Evolutionary conservation across 192 early-diverging fungal genomes (phyloP).

Genomic region (Coemansia asiatica): DNA sequence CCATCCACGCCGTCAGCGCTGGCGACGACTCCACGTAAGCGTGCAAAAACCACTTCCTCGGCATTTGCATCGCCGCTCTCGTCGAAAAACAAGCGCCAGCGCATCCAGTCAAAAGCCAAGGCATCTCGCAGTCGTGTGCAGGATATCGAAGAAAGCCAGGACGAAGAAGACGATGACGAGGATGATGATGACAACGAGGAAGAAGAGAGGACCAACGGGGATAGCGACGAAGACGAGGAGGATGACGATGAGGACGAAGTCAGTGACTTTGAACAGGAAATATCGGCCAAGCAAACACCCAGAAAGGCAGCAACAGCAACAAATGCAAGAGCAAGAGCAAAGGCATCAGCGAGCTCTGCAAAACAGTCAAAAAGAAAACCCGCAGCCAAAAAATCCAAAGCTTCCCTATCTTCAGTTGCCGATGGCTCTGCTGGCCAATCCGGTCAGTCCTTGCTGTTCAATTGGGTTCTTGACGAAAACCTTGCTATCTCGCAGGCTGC

Average conservation of each 20-base stretch:
- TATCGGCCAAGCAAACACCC: slow-evolving; percentile 14
- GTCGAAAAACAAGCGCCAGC: slow-evolving; percentile 26
- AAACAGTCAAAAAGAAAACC: background rate
- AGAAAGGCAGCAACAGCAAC: slow-evolving; percentile 11
- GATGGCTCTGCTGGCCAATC: background rate
- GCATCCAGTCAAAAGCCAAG: background rate
- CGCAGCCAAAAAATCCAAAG: background rate
- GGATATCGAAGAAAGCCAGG: slow-evolving; percentile 4
- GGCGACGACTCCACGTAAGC: slow-evolving; percentile 38
- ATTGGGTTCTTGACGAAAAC: slow-evolving; percentile 54
- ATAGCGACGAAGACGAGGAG: background rate
- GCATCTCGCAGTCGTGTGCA: background rate
- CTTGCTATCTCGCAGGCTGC: slow-evolving; percentile 62
- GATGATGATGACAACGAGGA: slow-evolving; percentile 26
- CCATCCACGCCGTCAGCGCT: background rate
- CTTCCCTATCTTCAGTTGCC: background rate
- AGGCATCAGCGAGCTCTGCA: background rate
- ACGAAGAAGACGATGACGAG: slow-evolving; percentile 2
- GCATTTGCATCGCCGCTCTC: slow-evolving; percentile 23
- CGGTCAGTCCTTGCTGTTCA: slow-evolving; percentile 26
- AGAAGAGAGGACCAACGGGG: background rate
- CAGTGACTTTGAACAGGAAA: slow-evolving; percentile 33
- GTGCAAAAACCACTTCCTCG: slow-evolving; percentile 18
- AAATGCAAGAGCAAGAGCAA: slow-evolving; percentile 7
- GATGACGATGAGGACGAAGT: slow-evolving; percentile 31